Base-by-base conservation (phyloP, 257 asterid species). In the Anisodus tanguticus region DNA sequence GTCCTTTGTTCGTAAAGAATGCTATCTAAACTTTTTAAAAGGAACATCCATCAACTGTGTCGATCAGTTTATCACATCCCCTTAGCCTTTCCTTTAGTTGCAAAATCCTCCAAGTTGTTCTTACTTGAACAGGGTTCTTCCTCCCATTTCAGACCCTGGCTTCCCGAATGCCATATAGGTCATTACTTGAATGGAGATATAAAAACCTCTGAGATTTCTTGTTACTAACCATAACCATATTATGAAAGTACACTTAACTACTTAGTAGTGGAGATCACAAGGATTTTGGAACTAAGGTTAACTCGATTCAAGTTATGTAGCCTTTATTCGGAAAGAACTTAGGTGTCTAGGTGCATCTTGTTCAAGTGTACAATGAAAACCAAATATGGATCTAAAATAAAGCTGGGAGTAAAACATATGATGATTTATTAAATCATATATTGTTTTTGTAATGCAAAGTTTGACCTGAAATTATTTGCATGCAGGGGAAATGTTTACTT, bases 401-500 rank as follows among this genome's bases (percentile, higher is more conserved):
- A 76, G 15, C 47, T 26, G 6, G 63, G 15, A 51, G 26, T 76
- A 51, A 22, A 74, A 51, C 15, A 26, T 74, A 11, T 43, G 60
- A 74, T 49, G 60, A 19, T 49, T 49, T 74, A 74, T 12, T 49
- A 5, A 74, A 47, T 49, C 12, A 0, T 11, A 74, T 12, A 49
- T 74, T 49, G 19, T 49, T 49, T 47, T 74, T 62, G 3, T 47
- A 74, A 31, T 47, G 49, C 17, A 69, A 22, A 51, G 39, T 77
- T 54, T n/a, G 86, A 70, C 88, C 71, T 81, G 54, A 83, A 79
- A 78, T 67, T 39, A 74, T 86, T 84, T 85, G 53, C 82, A 45
- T 86, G 85, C 97, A 96, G 99, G 98, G 78, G 99, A 96, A 87
- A 91, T 96, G 98, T 96, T 96, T 88, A 92, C 98, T 84, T 96